Base-by-base conservation (phyloP, 2,329 filamentous ascomycete species). In the Botrytis byssoidea region DNA sequence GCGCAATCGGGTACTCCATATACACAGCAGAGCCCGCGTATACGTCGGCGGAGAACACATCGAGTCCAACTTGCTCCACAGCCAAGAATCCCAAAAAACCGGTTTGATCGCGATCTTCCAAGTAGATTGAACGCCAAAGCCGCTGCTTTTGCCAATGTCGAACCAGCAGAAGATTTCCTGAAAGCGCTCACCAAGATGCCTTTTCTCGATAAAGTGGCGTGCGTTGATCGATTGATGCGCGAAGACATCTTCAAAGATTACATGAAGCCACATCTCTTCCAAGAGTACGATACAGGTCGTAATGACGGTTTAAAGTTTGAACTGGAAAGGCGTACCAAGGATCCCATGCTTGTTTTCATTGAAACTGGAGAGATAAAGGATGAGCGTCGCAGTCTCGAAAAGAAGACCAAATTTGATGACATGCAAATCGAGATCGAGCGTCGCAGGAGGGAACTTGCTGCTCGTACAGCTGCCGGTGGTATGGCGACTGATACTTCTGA, bases 141-240 rank as follows among this genome's bases (percentile, higher is more conserved):
- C 10, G 51, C 66, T 57, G 37, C 66, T n/a, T 18, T 69, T 20
- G 48, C 66, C 25, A 35, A 69, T 25, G 18, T 57, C 10, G n/a
- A 37, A 3, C 48, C 66, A 14, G 66, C 66, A 69, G 55, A 22
- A 32, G 48, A 57, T 14, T 69, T 69, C 48, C 32, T 69, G n/a
- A 51, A 57, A n/a, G 32, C 37, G 6, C 4, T 69, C 6, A 57
- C n/a, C n/a, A 69, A 14, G 4, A 42, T 69, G 66, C 18, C 29
- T 29, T 18, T 69, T n/a, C 18, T 69, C 2, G 66, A 69, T 32
- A 42, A 12, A 40, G 9, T 69, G 18, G 66, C 66, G 14, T 69
- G 66, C 42, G 1, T 69, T 25, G 66, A 69, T 18, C 18, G 40
- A 12, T 69, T 69, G 51, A 69, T 69, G 37, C n/a, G 35, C 22